Percentiles rank a stretch among this genome's conserved stretches.
These are phyloP conservation scores for Colletotrichum caudatum DNA, from an alignment of 2,329 filamentous ascomycete species.

Conservation along the genomic window DNA sequence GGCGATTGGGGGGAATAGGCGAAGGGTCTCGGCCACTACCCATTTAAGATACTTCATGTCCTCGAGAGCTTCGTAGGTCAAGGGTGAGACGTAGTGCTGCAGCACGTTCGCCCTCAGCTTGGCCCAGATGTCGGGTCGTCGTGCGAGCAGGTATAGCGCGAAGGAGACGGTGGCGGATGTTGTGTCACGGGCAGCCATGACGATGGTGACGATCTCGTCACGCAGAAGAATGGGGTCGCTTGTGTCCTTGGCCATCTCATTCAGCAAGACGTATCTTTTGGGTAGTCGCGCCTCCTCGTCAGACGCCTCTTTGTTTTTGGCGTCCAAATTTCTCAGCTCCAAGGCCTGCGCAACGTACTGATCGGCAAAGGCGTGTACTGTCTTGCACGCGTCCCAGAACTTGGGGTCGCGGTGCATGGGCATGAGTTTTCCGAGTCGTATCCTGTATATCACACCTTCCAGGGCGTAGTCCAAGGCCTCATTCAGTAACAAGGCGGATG, in stretches of 20 bases:
- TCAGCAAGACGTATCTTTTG: constrained; percentile 59
- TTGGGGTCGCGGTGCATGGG: constrained; percentile 41
- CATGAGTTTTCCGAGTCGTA: constrained; percentile 41
- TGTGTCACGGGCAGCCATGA: constrained; percentile 60
- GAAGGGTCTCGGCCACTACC: constrained; percentile 61
- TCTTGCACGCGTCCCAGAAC: constrained; percentile 4
- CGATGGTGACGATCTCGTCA: constrained; percentile 59
- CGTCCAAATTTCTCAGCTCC: background rate
- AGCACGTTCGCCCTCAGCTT: constrained; percentile 60
- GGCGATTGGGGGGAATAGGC: constrained; percentile 63
- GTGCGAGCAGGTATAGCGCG: constrained; percentile 57
- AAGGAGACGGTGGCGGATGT: constrained; percentile 58
- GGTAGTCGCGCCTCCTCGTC: constrained; percentile 48
- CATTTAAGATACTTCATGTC: constrained; percentile 69
- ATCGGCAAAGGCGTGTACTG: background rate
- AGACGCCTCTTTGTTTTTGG: background rate
- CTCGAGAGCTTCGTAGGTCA: constrained; percentile 65
- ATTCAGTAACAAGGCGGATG: background rate
- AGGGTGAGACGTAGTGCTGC: constrained; percentile 52
- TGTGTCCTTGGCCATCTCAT: constrained; percentile 60
- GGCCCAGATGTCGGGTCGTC: constrained; percentile 55
- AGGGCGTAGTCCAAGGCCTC: constrained; percentile 51
- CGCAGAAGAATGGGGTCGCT: constrained; percentile 55
- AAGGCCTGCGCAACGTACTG: background rate
- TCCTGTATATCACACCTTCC: constrained; percentile 43